These are phyloP conservation scores for Adiantum capillusveneris DNA, from an alignment of 75 land plant genomes.

Conservation along the genomic window DNA sequence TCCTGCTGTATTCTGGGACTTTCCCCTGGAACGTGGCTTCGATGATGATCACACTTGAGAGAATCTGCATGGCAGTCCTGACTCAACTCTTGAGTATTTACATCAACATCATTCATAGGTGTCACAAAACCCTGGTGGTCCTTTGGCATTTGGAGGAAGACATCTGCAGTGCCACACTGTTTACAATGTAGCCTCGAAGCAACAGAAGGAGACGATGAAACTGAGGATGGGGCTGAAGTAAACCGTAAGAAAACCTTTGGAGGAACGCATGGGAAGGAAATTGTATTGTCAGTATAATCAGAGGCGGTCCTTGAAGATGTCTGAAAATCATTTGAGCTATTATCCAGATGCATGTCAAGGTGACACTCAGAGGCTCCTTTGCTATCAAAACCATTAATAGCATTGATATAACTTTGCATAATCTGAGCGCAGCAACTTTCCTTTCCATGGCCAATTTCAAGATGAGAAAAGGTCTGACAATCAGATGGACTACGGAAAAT, in stretches of 20 bases:
- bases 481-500: slow-evolving; percentile 22
- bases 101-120: not conserved
- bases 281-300: not conserved
- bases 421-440: not conserved
- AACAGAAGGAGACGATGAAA: slow-evolving; percentile 1
- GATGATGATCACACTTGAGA: slow-evolving; percentile 2
- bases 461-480: not conserved
- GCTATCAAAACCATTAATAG: too few species aligned
- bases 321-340: not conserved
- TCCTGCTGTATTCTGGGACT: not conserved
- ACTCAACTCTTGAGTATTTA: not conserved
- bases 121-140: not conserved
- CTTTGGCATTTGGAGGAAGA: not conserved
- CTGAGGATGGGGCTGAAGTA: slow-evolving; percentile 1
- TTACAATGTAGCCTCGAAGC: not conserved
- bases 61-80: not conserved
- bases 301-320: not conserved
- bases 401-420: not conserved
- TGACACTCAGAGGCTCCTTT: not conserved
- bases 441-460: not conserved
- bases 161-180: not conserved
- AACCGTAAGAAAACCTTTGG: not conserved
- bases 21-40: not conserved
- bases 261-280: not conserved
- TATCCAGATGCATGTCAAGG: not conserved